These are phyloP conservation scores for Trametes villosa DNA, from an alignment of 768 basidiomycete species.

Conservation along the genomic window DNA sequence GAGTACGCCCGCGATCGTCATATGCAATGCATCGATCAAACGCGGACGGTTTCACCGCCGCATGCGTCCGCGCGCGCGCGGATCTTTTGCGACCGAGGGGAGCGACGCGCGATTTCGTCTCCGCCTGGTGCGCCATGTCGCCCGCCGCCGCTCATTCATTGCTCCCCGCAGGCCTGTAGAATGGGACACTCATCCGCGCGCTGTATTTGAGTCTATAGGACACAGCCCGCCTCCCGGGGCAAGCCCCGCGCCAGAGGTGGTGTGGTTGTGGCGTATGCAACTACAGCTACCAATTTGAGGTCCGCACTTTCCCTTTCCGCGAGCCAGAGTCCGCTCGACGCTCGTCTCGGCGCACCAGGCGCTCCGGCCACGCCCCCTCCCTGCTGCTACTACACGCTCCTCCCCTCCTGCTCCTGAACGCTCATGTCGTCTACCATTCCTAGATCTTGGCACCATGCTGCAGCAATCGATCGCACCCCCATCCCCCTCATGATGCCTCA, in stretches of 20 bases:
- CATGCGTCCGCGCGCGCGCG: neutral
- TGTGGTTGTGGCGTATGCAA: neutral
- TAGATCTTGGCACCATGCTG: too few species aligned
- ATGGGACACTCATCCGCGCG: neutral
- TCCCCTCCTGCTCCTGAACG: neutral
- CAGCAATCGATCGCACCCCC: neutral
- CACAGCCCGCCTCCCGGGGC: neutral
- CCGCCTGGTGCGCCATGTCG: constrained; percentile 3
- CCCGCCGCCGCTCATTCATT: constrained; percentile 1
- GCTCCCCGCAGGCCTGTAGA: neutral
- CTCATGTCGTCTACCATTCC: neutral
- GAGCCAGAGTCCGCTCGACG: constrained; percentile 14
- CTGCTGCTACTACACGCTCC: neutral
- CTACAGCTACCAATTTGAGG: constrained; percentile 17
- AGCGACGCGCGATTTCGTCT: constrained; percentile 14
- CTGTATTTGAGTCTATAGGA: neutral
- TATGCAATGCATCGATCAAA: constrained; percentile 12
- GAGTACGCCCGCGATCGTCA: neutral
- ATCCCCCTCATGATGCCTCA: neutral
- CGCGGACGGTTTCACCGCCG: constrained; percentile 1
- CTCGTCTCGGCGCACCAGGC: neutral
- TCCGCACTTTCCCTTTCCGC: constrained; percentile 23
- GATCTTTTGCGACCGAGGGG: constrained; percentile 8
- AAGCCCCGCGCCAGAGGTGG: neutral
- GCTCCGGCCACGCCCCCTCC: neutral